Evolutionary conservation across 139 green algal genomes (phyloP), one percentile per base, ranked within the genome.

Genomic region (Yamagishiella unicocca): DNA sequence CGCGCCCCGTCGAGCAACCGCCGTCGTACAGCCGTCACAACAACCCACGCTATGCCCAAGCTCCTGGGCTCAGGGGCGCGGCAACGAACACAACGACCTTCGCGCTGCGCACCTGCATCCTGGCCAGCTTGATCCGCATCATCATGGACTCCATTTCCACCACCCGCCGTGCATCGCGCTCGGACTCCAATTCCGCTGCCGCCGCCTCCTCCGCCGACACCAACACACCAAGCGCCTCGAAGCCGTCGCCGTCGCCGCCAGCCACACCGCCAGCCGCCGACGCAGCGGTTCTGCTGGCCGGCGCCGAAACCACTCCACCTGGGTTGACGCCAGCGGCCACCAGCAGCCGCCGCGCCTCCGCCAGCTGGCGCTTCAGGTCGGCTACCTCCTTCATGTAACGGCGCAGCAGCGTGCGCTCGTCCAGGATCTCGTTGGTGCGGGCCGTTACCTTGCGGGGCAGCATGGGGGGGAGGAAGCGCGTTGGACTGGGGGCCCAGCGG

Each of bases 381-480:
- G 82, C 87, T 35, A 98, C 94, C 92, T 99, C 96, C 67, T 90
- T 85, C 83, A 98, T 94, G 83, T 98, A 98, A 40, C 94, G 94
- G 42, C 93, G 90, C 53, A 99, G 95, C 31, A 99, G 89, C 12
- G 92, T 93, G 19, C 89, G 92, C 64, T 97, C 93, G 82, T 99
- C 97, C 88, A 97, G 81, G 40, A 94, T 92, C 91, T 97, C 94
- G 73, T 97, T 97, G 31, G 76, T 79, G 21, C 88, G 82, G 8
- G 88, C 88, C 22, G 82, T 72, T 24, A 93, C 85, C 55, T 89
- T 87, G n/a, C 14, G 35, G 21, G n/a, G n/a, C n/a, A n/a, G n/a
- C n/a, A n/a, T n/a, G n/a, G n/a, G n/a, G n/a, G n/a, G 9, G 6
- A 40, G 14, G 1, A 5, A 14, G 62, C 38, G 10, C 14, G 38